These are phyloP conservation scores for Triticum turgidum DNA, from an alignment of 176 grass and related monocot genomes.

Conservation along the genomic window DNA sequence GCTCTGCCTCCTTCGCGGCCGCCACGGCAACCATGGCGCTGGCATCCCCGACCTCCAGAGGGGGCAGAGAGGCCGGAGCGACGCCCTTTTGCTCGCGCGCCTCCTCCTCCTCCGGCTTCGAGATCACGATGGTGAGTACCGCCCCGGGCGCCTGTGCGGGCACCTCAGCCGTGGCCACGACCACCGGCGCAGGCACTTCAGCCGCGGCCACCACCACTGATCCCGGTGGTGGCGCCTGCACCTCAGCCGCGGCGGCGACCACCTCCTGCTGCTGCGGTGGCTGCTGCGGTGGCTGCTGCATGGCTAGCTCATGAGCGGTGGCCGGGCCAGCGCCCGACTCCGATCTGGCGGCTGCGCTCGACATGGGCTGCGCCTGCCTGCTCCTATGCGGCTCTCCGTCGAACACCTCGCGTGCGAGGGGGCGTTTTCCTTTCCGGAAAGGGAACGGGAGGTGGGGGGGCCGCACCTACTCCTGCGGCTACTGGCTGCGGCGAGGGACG, in stretches of 20 bases:
- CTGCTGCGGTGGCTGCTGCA: not conserved
- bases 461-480: constrained; percentile 36
- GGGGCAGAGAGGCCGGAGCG: not conserved
- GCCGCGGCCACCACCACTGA: not conserved
- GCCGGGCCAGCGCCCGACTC: not conserved
- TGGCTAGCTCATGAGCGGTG: not conserved
- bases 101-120: constrained; percentile 55
- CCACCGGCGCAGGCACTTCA: not conserved
- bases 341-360: constrained; percentile 30
- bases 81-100: constrained; percentile 32
- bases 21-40: constrained; percentile 17
- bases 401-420: constrained; percentile 27
- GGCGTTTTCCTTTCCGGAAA: not conserved
- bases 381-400: not conserved
- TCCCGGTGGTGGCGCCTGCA: not conserved
- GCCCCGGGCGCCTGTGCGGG: not conserved
- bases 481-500: constrained; percentile 37
- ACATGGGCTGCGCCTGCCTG: constrained; percentile 24
- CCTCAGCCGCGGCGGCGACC: constrained; percentile 5
- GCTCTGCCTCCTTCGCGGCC: constrained; percentile 40
- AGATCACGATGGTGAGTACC: constrained; percentile 69
- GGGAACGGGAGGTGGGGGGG: not conserved
- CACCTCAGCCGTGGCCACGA: constrained; percentile 20
- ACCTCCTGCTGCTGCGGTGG: constrained; percentile 23
- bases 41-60: not conserved